These are phyloP conservation scores for Salix koriyanagi DNA, from an alignment of 345 rosid genomes.

Conservation along the genomic window DNA sequence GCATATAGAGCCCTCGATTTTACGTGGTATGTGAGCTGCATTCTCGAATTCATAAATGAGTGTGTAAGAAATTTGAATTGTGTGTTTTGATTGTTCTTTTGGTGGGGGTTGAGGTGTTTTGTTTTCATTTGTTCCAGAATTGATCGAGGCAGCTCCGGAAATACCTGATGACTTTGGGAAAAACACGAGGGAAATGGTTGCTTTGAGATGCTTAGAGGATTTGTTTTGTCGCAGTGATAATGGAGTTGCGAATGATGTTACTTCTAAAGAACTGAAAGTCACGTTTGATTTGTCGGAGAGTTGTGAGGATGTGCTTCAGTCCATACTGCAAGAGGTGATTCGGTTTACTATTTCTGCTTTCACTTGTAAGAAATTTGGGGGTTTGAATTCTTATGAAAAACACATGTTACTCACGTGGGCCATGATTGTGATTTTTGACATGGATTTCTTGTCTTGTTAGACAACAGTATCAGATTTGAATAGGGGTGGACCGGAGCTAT, in stretches of 20 bases:
- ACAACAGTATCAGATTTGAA: slow-evolving; percentile 25
- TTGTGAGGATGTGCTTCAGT: slow-evolving; percentile 45
- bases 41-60: neutral
- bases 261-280: slow-evolving; percentile 20
- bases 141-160: slow-evolving; percentile 44
- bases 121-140: slow-evolving; percentile 23
- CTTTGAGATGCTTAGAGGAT: slow-evolving; percentile 60
- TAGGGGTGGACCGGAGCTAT: slow-evolving; percentile 31
- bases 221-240: slow-evolving; percentile 23
- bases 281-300: slow-evolving; percentile 32
- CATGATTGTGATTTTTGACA: neutral
- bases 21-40: slow-evolving; percentile 33
- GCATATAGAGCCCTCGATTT: slow-evolving; percentile 30
- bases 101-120: neutral
- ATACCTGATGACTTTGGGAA: slow-evolving; percentile 22
- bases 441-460: slow-evolving; percentile 21
- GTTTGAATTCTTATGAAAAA: neutral
- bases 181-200: slow-evolving; percentile 44
- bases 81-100: neutral
- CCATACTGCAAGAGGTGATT: slow-evolving; percentile 38
- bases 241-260: slow-evolving; percentile 8
- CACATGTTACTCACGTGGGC: neutral
- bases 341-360: neutral
- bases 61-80: neutral
- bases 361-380: neutral